Base-by-base conservation (phyloP, 2,329 filamentous ascomycete genomes). In the Phoma sp. region DNA sequence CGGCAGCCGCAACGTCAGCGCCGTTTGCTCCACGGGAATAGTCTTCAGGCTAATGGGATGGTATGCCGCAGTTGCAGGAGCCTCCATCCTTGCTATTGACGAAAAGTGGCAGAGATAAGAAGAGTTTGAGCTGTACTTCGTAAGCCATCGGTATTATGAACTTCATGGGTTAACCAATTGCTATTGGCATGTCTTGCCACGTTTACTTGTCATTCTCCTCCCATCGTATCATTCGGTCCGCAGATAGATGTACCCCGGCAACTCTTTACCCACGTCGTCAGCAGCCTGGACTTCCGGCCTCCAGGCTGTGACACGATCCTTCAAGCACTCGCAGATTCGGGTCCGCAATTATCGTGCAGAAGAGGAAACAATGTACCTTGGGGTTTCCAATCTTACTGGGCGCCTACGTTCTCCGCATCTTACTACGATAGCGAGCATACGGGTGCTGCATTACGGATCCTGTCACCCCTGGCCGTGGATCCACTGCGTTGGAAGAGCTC, bases 401-500 rank as follows among this genome's bases (percentile, higher is more conserved):
- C 54, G 49, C 33, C 40, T 38, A 15, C 25, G 30, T 65, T 62
- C 67, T 71, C 66, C 67, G 64, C 68, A 68, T 63, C 46, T 47
- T 39, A 52, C 55, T 26, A 54, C 39, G 26, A 21, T 56, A 56
- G 43, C 51, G 38, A 53, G 34, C 50, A 34, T 55, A 56, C 40
- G 53, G 59, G 43, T 54, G 37, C 46, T 65, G 59, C 64, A 53
- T 42, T 56, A 50, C 62, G 50, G 48, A 66, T 58, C 63, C 64
- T 60, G 61, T 56, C 55, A 23, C 39, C 28, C 47, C 53, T 66
- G 57, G 55, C 56, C 53, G 53, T 59, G 51, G 46, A 52, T 37
- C 68, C 68, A 51, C 50, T 49, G 42, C 37, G 30, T 29, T 59
- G 69, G 68, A 51, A 60, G 23, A 47, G 23, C 26, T 55, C 45